A percentile compares a stretch with the other conserved stretches of the same genome.
These are phyloP conservation scores for Coemansia sp. DNA, from an alignment of 192 early-diverging fungal genomes.

Conservation along the genomic window DNA sequence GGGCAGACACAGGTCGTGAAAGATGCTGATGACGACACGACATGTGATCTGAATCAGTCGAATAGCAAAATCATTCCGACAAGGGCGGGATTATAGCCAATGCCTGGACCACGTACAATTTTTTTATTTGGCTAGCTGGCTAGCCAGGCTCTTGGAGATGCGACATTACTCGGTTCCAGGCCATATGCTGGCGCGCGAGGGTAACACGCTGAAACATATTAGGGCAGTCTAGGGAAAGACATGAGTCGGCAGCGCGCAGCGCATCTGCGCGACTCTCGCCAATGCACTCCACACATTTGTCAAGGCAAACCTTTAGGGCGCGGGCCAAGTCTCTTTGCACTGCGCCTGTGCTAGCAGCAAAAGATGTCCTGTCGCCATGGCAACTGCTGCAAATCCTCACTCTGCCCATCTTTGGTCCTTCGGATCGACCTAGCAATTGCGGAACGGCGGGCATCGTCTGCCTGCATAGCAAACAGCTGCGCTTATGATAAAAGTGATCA, in stretches of 20 bases:
- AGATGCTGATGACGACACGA: too few relatives aligned
- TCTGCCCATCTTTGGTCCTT: not conserved
- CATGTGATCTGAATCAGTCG: too few relatives aligned
- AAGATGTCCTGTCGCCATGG: slow-evolving; percentile 12
- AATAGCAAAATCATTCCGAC: too few relatives aligned
- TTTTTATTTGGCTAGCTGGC: not conserved
- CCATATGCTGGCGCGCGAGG: slow-evolving; percentile 18
- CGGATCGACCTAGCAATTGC: not conserved
- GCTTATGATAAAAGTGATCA: slow-evolving; percentile 35
- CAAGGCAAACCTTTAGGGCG: slow-evolving; percentile 6
- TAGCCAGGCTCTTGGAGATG: not conserved
- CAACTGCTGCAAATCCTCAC: slow-evolving; percentile 18
- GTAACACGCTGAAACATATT: slow-evolving; percentile 24
- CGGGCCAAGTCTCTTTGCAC: slow-evolving; percentile 8
- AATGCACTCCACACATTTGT: slow-evolving; percentile 26
- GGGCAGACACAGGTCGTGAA: too few relatives aligned
- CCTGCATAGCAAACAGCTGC: slow-evolving; percentile 37
- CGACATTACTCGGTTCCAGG: slow-evolving; percentile 11
- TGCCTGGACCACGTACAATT: too few relatives aligned
- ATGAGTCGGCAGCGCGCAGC: slow-evolving; percentile 30
- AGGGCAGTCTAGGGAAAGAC: slow-evolving; percentile 35
- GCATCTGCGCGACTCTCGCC: slow-evolving; percentile 33
- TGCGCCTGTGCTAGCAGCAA: slow-evolving; percentile 11
- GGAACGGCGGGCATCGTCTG: slow-evolving; percentile 9
- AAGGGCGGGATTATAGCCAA: too few relatives aligned